phyloP scores from a whole-genome alignment of 1,284 basidiomycete species.

The Pascua sp. region DNA sequence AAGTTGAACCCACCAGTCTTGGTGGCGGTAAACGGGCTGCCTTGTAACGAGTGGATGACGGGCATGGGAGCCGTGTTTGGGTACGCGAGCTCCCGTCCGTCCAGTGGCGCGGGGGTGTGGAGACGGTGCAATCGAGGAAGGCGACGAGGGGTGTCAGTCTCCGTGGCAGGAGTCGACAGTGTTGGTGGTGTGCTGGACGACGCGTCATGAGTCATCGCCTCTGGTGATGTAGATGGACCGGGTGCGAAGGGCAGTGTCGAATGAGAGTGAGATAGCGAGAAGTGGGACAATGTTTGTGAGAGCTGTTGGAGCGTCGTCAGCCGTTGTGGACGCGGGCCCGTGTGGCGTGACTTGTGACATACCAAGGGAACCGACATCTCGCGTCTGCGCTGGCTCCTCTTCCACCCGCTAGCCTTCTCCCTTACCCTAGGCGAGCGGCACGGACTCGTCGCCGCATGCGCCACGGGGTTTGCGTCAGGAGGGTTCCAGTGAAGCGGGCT shows the following conservation, averaged over 20 bases:
- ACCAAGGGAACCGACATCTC: constrained; percentile 44
- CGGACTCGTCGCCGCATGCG: constrained; percentile 6
- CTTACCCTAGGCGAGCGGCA: background rate
- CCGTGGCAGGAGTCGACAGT: constrained; percentile 6
- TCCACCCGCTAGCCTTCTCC: constrained; percentile 7
- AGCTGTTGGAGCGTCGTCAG: constrained; percentile 23
- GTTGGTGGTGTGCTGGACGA: constrained; percentile 12
- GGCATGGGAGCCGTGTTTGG: constrained; percentile 38
- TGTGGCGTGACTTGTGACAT: constrained; percentile 7
- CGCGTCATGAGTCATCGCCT: constrained; percentile 4
- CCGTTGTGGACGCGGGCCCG: background rate
- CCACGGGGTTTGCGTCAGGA: background rate
- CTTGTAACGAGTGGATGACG: constrained; percentile 33
- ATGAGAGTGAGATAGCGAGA: constrained; percentile 36
- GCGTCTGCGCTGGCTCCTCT: constrained; percentile 21
- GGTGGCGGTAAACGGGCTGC: constrained; percentile 34
- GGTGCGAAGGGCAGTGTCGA: constrained; percentile 16
- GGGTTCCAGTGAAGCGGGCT: too few relatives aligned
- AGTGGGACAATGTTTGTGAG: constrained; percentile 36
- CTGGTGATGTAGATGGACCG: constrained; percentile 1
- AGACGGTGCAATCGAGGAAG: constrained; percentile 1
- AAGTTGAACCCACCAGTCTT: constrained; percentile 18
- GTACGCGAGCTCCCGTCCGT: constrained; percentile 12
- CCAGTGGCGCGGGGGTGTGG: constrained; percentile 11
- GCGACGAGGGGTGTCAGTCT: constrained; percentile 12